Evolutionary conservation across 345 rosid species (phyloP).

Genomic region (Ailanthus altissimus): DNA sequence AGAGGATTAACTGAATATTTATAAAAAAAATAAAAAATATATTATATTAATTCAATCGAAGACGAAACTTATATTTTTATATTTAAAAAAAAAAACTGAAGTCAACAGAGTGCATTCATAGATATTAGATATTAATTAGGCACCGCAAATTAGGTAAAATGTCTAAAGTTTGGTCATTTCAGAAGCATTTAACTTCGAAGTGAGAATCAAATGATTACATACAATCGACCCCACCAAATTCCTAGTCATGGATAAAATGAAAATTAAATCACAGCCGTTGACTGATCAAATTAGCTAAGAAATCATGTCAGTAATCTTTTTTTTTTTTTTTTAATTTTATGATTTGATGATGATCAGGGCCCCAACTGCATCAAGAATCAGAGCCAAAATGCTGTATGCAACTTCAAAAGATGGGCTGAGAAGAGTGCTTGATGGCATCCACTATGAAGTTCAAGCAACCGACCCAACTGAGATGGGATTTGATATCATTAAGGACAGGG

Average conservation of each 20-base stretch:
- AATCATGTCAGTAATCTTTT: background rate
- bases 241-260: background rate
- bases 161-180: slow-evolving; percentile 1
- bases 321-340: no score
- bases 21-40: no score
- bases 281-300: background rate
- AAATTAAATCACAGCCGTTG: background rate
- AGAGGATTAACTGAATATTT: no score
- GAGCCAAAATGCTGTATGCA: slow-evolving; percentile 86
- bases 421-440: slow-evolving; percentile 86
- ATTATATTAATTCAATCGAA: no score
- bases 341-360: slow-evolving; percentile 44
- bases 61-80: no score
- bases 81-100: no score
- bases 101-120: no score
- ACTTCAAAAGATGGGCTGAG: slow-evolving; percentile 87
- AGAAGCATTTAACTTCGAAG: slow-evolving; percentile 4
- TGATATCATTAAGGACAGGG: slow-evolving; percentile 76
- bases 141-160: background rate
- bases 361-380: slow-evolving; percentile 77
- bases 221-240: background rate
- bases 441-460: slow-evolving; percentile 93
- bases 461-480: slow-evolving; percentile 97
- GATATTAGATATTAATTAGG: background rate
- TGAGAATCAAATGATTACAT: background rate